Base-by-base conservation (phyloP, 2,329 filamentous ascomycete species). In the Neofusicoccum sp. region DNA sequence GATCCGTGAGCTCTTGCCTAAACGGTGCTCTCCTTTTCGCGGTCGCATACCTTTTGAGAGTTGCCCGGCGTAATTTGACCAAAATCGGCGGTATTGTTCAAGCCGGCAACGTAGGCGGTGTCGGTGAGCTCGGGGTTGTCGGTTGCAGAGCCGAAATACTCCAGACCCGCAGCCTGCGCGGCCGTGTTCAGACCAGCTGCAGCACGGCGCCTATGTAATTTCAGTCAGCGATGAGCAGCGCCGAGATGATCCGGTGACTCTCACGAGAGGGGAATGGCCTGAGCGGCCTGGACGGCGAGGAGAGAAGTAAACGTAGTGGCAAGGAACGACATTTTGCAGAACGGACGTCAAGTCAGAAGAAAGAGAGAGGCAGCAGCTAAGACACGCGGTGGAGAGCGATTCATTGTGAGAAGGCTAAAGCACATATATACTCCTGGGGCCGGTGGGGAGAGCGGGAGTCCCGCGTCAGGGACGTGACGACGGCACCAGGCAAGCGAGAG, bases 81-180 rank as follows among this genome's bases (percentile, higher is more conserved):
- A 62, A 71, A 71, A 29, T 71, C 69, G 14, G 65, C 65, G 1
- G 67, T 68, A 48, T 72, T 71, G 66, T 62, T 67, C 8, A 72
- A 59, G 5, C 59, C 64, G 3, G 64, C 49, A 14, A 68, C 39
- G 43, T 71, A 71, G 9, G 61, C 43, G 9, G 65, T 47, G 56
- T 71, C 67, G 33, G 62, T 65, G 8, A 71, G 52, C 41, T 71
- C 68, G 8, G 43, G 37, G 63, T 71, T 71, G 63, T 71, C 68
- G 6, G 69, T 71, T 3, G 69, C 69, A 39, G 64, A 70, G n/a
- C 70, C 70, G 54, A 71, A 71, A 59, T 71, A 71, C 22, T 59
- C 61, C 39, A 70, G 69, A 9, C 69, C 69, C 22, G 68, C 68
- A 9, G 67, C 67, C 14, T 67, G 60, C 44, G 68, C 69, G 14